Conservation (phyloP, 495 filamentous ascomycete species). For the Penicillium longicatenatum region DNA sequence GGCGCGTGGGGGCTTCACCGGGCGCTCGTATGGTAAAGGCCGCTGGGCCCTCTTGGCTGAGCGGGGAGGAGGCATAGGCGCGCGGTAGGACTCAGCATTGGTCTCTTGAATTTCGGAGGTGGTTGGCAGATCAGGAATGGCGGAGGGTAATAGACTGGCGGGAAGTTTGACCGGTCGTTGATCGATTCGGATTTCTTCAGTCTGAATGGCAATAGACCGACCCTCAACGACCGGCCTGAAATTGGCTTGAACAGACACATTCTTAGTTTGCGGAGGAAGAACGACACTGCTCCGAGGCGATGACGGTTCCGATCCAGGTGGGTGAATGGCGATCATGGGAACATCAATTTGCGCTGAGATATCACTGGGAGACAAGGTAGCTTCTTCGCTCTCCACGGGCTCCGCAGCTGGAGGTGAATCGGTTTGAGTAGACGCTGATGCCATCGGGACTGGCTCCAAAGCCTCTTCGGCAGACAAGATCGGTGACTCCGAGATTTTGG, state of each 20-base stretch:
- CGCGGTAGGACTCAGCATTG: constrained; percentile 31
- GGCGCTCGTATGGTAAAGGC: constrained; percentile 9
- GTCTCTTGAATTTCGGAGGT: constrained; percentile 17
- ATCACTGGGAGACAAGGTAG: constrained; percentile 22
- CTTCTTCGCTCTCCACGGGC: constrained; percentile 14
- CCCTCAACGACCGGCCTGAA: constrained; percentile 37
- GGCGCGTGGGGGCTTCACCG: constrained; percentile 23
- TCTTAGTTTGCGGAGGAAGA: constrained; percentile 66
- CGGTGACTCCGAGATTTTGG: constrained; percentile 48
- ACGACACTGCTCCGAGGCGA: constrained; percentile 62
- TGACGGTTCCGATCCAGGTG: constrained; percentile 63
- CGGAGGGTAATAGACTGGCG: constrained; percentile 74
- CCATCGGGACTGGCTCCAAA: constrained; percentile 34
- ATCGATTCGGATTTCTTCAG: constrained; percentile 82
- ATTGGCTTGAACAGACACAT: constrained; percentile 55
- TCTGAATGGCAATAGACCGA: constrained; percentile 70
- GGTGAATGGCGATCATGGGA: constrained; percentile 67
- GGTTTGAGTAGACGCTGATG: constrained; percentile 74
- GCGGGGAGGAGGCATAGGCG: constrained; percentile 39
- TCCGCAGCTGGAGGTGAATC: constrained; percentile 27
- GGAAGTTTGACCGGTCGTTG: constrained; percentile 71
- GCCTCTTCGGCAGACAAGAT: constrained; percentile 10
- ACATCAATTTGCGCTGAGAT: constrained; percentile 41
- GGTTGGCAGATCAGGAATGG: constrained; percentile 47
- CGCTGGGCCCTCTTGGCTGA: constrained; percentile 29